Evolutionary conservation across 306 rosid genomes (phyloP), one percentile per base, ranked within the genome.

Genomic region (Crotalaria pallida): DNA sequence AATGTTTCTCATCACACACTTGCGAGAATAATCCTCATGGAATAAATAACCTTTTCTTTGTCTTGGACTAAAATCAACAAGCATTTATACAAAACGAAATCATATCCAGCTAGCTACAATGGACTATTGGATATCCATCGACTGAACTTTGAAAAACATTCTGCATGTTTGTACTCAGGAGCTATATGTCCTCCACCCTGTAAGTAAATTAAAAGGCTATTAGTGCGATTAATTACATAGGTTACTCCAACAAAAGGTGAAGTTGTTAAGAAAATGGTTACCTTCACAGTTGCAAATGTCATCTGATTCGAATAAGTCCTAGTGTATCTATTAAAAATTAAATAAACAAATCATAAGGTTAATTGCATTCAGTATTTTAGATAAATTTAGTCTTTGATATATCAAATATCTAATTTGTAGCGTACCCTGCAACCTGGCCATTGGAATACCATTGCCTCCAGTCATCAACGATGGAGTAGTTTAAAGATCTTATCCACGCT

Each of bases 401-500:
- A n/a, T n/a, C n/a, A n/a, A n/a, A n/a, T n/a, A n/a, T n/a, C n/a
- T n/a, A n/a, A n/a, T n/a, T n/a, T n/a, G n/a, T n/a, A n/a, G n/a
- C n/a, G n/a, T n/a, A n/a, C n/a, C n/a, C n/a, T n/a, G n/a, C n/a
- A n/a, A n/a, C n/a, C n/a, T n/a, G n/a, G n/a, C n/a, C n/a, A n/a
- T n/a, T n/a, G n/a, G n/a, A n/a, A n/a, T n/a, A n/a, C n/a, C n/a
- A n/a, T n/a, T n/a, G n/a, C n/a, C n/a, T n/a, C n/a, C n/a, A n/a
- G n/a, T n/a, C n/a, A n/a, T n/a, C n/a, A n/a, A n/a, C n/a, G n/a
- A n/a, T n/a, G n/a, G n/a, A n/a, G n/a, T n/a, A n/a, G n/a, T n/a
- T n/a, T n/a, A n/a, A n/a, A n/a, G n/a, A n/a, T n/a, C 82, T 75
- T 24, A 87, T 82, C 87, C 89, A 84, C 13, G 79, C 88, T 77